Percentiles rank a stretch among this genome's conserved stretches.
Evolutionary conservation across 257 asterid genomes (phyloP).

Genomic region (Solanum clarkiae): DNA sequence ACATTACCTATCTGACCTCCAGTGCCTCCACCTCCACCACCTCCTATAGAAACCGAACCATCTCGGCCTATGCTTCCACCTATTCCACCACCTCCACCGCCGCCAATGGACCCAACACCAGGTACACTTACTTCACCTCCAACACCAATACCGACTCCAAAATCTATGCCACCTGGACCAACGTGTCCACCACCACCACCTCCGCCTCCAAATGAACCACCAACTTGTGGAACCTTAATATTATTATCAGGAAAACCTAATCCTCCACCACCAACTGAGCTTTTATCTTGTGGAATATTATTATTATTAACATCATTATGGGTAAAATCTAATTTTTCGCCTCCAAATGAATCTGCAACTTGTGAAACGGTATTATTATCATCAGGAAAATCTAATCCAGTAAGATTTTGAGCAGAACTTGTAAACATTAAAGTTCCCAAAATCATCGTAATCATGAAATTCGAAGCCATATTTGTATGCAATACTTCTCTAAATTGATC

Average conservation of each 20-base stretch:
- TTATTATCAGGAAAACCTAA: not conserved
- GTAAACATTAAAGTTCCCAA: not conserved
- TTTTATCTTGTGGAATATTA: not conserved
- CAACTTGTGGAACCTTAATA: not conserved
- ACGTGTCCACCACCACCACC: not conserved
- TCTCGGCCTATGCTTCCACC: not conserved
- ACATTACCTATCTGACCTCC: not conserved
- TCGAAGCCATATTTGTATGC: not conserved
- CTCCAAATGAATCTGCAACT: not conserved
- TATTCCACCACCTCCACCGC: not conserved
- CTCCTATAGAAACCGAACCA: not conserved
- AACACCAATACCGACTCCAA: not conserved
- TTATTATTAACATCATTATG: no score
- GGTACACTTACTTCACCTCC: not conserved
- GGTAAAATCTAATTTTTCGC: not conserved
- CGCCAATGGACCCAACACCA: not conserved
- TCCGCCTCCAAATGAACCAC: not conserved
- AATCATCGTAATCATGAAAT: not conserved
- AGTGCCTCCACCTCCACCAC: not conserved
- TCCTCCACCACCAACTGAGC: not conserved
- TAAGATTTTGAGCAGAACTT: not conserved
- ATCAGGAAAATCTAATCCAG: not conserved
- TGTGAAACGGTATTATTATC: not conserved
- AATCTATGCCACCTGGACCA: not conserved
- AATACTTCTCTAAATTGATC: not conserved